A percentile compares a stretch with the other conserved stretches of the same genome.
These are phyloP conservation scores for Mortierella sp. DNA, from an alignment of 371 early-diverging fungal species.

Conservation along the genomic window DNA sequence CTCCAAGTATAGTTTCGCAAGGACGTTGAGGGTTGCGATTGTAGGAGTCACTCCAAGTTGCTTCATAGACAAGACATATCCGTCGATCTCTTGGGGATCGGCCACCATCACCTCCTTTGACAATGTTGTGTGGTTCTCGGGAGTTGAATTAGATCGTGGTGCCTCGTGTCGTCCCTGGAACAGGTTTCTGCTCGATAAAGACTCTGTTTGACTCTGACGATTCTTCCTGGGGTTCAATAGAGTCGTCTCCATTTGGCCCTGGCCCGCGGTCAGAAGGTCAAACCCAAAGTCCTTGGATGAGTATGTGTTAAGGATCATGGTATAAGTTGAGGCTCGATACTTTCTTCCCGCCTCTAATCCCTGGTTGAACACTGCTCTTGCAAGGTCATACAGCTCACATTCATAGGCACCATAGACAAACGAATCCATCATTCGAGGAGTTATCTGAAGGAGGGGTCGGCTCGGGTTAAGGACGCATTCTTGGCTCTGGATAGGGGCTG, in stretches of 20 bases:
- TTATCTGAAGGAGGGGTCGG: constrained; percentile 25
- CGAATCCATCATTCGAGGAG: constrained; percentile 30
- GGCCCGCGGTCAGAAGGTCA: constrained; percentile 22
- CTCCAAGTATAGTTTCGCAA: constrained; percentile 46
- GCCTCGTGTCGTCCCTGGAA: background rate
- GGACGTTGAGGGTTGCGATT: constrained; percentile 30
- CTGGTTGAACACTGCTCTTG: constrained; percentile 32
- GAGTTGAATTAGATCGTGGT: background rate
- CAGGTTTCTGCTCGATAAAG: background rate
- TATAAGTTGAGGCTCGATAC: constrained; percentile 32
- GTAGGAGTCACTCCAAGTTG: constrained; percentile 13
- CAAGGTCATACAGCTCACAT: constrained; percentile 28
- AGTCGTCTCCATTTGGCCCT: background rate
- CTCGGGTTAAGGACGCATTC: background rate
- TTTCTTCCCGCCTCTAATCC: constrained; percentile 25
- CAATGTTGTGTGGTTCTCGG: background rate
- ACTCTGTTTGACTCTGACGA: background rate
- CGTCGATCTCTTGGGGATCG: constrained; percentile 22
- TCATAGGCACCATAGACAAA: constrained; percentile 33
- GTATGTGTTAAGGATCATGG: constrained; percentile 29
- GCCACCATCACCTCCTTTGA: constrained; percentile 17
- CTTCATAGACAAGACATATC: constrained; percentile 30
- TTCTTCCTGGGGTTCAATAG: background rate
- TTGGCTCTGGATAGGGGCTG: no score
- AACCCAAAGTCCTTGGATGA: constrained; percentile 48